Evolutionary conservation across 768 basidiomycete genomes (phyloP), one percentile per base, ranked within the genome.

Genomic region (Lentinula raphanica): DNA sequence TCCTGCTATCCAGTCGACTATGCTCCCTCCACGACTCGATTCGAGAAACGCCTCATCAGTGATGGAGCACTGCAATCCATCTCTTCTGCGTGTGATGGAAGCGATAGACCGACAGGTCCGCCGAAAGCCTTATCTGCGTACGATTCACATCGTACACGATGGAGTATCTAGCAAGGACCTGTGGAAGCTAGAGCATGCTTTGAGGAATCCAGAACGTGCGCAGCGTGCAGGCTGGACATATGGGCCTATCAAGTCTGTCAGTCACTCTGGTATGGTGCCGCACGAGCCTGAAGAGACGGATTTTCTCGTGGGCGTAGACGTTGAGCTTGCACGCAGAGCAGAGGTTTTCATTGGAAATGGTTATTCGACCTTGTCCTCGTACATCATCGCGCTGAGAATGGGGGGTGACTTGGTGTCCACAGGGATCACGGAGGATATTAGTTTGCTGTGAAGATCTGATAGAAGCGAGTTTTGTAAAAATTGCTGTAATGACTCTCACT

Each of bases 271-370:
- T 3, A 70, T 73, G 58, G 66, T 76, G 1, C 72, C 72, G 3
- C 63, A 74, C 12, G 57, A 62, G 23, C 65, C 69, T 65, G 76
- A 76, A 1, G 77, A 79, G 65, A 64, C 63, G 25, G 79, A 80
- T 58, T 79, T 73, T 68, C 66, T 68, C 19, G 67, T 59, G 36
- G 60, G 63, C 44, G 76, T 76, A 6, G 79, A 80, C 65, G 73
- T 78, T 40, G 77, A 80, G 62, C 60, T 80, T 35, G 79, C 75
- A 4, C 69, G 72, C 51, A 68, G 68, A 31, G 77, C 79, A 8
- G 72, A 73, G 36, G 70, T 74, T 6, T 79, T 79, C 51, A 69
- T 80, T 38, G 79, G 78, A 12, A 80, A 77, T 63, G 77, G 78
- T 9, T 80, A 75, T 60, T 80, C 79, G 27, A 79, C 76, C 60